These are phyloP conservation scores for Pugionium dolabratum DNA, from an alignment of 345 rosid genomes.

Conservation along the genomic window DNA sequence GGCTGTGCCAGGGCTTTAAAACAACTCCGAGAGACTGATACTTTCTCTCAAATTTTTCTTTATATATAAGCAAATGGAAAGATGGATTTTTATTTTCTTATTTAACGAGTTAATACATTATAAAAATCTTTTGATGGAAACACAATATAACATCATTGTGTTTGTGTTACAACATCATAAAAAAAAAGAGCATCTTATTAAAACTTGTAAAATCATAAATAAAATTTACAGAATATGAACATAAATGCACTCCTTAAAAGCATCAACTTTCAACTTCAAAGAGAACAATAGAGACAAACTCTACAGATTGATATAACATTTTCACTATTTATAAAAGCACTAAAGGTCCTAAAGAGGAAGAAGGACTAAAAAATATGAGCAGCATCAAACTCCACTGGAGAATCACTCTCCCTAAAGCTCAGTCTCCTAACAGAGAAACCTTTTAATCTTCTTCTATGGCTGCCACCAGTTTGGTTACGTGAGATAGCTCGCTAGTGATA, in stretches of 20 bases:
- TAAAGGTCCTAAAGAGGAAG: conserved; percentile 20
- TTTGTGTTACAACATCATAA: too few relatives aligned
- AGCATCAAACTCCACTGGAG: conserved; percentile 28
- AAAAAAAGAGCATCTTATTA: conserved; percentile 1
- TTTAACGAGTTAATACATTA: too few relatives aligned
- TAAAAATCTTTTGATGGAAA: too few relatives aligned
- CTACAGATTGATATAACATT: conserved; percentile 6
- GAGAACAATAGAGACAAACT: conserved; percentile 25
- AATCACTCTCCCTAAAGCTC: conserved; percentile 23
- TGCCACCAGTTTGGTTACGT: conserved; percentile 37
- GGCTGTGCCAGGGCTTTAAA: conserved; percentile 15
- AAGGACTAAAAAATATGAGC: conserved; percentile 25
- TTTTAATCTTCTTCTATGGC: conserved; percentile 22
- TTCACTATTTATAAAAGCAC: conserved; percentile 27
- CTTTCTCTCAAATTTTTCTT: neutral
- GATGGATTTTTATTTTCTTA: too few relatives aligned
- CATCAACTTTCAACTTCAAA: conserved; percentile 26
- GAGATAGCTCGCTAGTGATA: conserved; percentile 60
- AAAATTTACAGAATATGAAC: conserved; percentile 37
- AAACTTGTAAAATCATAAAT: conserved; percentile 23
- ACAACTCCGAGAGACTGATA: neutral
- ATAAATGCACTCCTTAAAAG: conserved; percentile 33
- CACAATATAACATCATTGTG: too few relatives aligned
- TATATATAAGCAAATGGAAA: too few relatives aligned
- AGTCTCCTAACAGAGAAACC: conserved; percentile 24